phyloP scores from a whole-genome alignment of 805 yeast genomes.

The Saturnispora sekii region DNA sequence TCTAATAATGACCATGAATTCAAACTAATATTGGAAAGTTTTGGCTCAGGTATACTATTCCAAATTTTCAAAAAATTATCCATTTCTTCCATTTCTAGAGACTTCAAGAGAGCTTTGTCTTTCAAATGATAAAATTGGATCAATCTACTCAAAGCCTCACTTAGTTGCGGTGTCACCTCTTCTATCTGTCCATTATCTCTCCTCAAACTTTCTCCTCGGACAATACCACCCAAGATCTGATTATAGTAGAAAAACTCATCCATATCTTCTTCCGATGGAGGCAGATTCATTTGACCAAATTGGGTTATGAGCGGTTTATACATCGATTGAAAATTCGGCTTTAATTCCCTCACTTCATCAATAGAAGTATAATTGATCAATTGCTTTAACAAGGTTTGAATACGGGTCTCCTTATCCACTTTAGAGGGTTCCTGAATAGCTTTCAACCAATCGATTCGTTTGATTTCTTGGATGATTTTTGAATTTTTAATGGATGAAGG shows the following conservation, averaged over 20 bases:
- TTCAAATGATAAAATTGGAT: neutral
- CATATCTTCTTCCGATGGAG: neutral
- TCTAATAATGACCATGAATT: neutral
- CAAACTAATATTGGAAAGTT: slow-evolving; percentile 4
- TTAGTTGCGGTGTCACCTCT: neutral
- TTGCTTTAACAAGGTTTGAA: slow-evolving; percentile 10
- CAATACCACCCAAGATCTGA: neutral
- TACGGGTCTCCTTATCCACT: slow-evolving; percentile 1
- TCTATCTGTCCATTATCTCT: neutral
- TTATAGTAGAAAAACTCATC: neutral
- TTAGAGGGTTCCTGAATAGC: neutral
- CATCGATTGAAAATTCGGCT: slow-evolving; percentile 15
- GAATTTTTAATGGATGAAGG: neutral
- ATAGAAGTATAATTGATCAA: slow-evolving; percentile 13
- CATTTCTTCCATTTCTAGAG: slow-evolving; percentile 3
- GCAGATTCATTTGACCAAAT: slow-evolving; percentile 17
- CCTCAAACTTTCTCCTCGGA: neutral
- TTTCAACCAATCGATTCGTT: slow-evolving; percentile 2
- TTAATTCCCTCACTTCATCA: slow-evolving; percentile 11
- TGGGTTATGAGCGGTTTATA: slow-evolving; percentile 9
- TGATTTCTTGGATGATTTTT: neutral
- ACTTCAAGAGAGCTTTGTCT: slow-evolving; percentile 1
- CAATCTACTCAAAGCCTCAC: neutral
- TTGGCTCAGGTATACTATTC: slow-evolving; percentile 6
- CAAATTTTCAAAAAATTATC: slow-evolving; percentile 5